These are phyloP conservation scores for Solanum etuberosum DNA, from an alignment of 257 asterid species.

Conservation along the genomic window DNA sequence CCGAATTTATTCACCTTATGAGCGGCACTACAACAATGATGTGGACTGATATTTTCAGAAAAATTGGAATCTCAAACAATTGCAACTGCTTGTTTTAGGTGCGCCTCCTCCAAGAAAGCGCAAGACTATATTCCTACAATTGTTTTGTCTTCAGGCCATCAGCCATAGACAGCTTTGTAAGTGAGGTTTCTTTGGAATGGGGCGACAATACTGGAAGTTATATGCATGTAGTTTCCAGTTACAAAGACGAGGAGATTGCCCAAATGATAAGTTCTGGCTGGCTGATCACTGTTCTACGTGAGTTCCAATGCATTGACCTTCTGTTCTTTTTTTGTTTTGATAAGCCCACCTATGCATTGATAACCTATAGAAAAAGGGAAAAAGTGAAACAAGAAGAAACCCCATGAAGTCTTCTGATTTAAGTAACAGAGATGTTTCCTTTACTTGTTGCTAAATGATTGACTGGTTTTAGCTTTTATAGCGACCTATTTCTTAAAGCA, in stretches of 20 bases:
- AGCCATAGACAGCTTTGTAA: conserved; percentile 28
- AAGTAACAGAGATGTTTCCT: background rate
- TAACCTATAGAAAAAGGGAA: background rate
- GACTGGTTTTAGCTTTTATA: background rate
- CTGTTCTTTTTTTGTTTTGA: background rate
- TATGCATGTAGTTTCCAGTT: conserved; percentile 43
- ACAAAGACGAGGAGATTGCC: conserved; percentile 19
- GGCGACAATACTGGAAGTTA: conserved; percentile 30
- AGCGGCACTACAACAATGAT: background rate
- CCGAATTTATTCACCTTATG: background rate
- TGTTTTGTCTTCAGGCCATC: conserved; percentile 30
- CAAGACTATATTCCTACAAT: conserved; percentile 28
- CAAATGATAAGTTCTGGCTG: conserved; percentile 28
- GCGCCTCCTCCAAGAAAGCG: conserved; percentile 44
- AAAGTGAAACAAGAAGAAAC: background rate
- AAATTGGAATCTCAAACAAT: background rate
- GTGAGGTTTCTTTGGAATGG: conserved; percentile 38
- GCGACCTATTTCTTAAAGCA: background rate
- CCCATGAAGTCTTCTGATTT: background rate
- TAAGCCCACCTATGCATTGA: background rate
- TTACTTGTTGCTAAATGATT: background rate
- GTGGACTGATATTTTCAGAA: conserved; percentile 1
- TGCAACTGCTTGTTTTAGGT: conserved; percentile 29
- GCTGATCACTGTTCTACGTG: conserved; percentile 54
- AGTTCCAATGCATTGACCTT: conserved; percentile 15